phyloP scores from a whole-genome alignment of 2,329 filamentous ascomycete species.

The Paecilomyces dactylethromorphus region DNA sequence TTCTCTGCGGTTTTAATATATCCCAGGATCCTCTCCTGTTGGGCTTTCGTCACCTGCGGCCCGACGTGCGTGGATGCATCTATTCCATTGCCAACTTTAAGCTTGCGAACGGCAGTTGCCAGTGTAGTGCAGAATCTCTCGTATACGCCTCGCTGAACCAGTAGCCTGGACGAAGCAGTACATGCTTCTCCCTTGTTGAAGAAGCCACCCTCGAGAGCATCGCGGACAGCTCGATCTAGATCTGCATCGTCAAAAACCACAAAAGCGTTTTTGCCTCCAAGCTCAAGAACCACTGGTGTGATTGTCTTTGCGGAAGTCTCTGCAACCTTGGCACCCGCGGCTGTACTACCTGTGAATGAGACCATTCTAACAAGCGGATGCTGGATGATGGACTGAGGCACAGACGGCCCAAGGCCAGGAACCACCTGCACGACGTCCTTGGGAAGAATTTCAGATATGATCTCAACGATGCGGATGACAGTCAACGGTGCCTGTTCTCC shows the following conservation, averaged over 20 bases:
- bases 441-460: constrained; percentile 8
- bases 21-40: not conserved
- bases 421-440: constrained; percentile 9
- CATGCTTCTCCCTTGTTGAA: constrained; percentile 61
- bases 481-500: constrained; percentile 17
- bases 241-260: constrained; percentile 43
- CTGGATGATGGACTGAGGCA: constrained; percentile 6
- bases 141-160: constrained; percentile 47
- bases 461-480: constrained; percentile 13
- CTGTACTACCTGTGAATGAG: constrained; percentile 41
- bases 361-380: constrained; percentile 27
- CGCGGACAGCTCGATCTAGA: constrained; percentile 36
- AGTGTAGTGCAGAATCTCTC: not conserved
- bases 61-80: not conserved
- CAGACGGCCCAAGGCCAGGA: constrained; percentile 7
- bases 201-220: constrained; percentile 45
- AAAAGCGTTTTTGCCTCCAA: constrained; percentile 42
- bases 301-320: constrained; percentile 29
- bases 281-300: constrained; percentile 44
- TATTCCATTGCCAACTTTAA: not conserved
- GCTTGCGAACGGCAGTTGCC: not conserved
- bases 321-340: constrained; percentile 38
- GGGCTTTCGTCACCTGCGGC: not conserved
- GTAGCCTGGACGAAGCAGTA: constrained; percentile 57
- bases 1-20: not conserved